These are phyloP conservation scores for Kwoniella heveanensis DNA, from an alignment of 768 basidiomycete species.

Conservation along the genomic window DNA sequence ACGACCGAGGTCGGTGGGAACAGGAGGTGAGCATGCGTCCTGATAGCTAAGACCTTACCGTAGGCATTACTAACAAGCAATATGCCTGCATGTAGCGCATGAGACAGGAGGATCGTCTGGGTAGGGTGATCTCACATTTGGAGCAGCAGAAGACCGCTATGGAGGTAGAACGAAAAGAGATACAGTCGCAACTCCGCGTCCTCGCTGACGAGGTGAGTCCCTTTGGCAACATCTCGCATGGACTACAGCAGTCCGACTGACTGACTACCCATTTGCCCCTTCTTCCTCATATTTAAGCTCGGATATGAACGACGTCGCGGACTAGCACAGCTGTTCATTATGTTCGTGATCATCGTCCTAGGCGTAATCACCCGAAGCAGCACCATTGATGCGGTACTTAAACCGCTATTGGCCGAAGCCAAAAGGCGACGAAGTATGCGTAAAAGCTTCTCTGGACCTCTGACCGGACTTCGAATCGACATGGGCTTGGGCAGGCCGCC, in stretches of 20 bases:
- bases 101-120: slow-evolving; percentile 61
- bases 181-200: slow-evolving; percentile 70
- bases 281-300: slow-evolving; percentile 62
- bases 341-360: slow-evolving; percentile 80
- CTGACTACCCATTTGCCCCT: no score
- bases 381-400: slow-evolving; percentile 40
- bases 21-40: slow-evolving; percentile 36
- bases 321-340: slow-evolving; percentile 79
- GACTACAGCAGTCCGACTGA: no score
- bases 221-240: no score
- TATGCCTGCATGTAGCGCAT: slow-evolving; percentile 35
- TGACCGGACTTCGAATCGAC: slow-evolving; percentile 37
- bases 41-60: no score
- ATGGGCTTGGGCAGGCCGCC: slow-evolving; percentile 35
- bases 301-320: slow-evolving; percentile 85
- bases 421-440: slow-evolving; percentile 29
- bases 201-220: slow-evolving; percentile 74
- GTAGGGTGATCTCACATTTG: slow-evolving; percentile 69
- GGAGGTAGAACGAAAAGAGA: slow-evolving; percentile 70
- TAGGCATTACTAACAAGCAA: no score
- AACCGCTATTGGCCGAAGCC: slow-evolving; percentile 44
- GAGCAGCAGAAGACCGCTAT: slow-evolving; percentile 64
- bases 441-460: slow-evolving; percentile 25
- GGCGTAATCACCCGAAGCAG: slow-evolving; percentile 66
- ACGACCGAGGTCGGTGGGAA: slow-evolving; percentile 41